A percentile compares a stretch with the other conserved stretches of the same genome.
Conservation (phyloP, 2,329 filamentous ascomycete genomes). For the Monilinia fructicola region DNA sequence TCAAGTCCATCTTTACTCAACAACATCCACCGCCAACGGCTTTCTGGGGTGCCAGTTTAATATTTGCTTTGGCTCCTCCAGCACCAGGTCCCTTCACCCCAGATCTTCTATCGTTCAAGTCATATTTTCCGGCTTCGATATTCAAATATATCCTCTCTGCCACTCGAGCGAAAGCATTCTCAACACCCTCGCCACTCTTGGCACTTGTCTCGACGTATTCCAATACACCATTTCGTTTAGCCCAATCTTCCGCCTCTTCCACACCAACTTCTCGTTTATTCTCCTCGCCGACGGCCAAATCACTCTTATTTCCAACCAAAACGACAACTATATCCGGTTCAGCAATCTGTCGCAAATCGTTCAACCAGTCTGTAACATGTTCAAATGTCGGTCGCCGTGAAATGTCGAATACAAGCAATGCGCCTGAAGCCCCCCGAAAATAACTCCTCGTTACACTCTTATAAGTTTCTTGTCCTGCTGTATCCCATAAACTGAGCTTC, state of each 20-base stretch:
- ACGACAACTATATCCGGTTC: slow-evolving; percentile 95
- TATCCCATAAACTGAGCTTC: slow-evolving; percentile 95
- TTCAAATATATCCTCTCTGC: slow-evolving; percentile 96
- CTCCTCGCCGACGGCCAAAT: slow-evolving; percentile 60
- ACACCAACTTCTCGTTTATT: slow-evolving; percentile 77
- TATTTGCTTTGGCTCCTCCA: slow-evolving; percentile 45
- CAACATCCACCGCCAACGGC: slow-evolving; percentile 36
- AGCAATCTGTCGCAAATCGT: slow-evolving; percentile 90
- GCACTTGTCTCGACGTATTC: slow-evolving; percentile 96
- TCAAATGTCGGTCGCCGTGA: slow-evolving; percentile 80
- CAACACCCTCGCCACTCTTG: slow-evolving; percentile 92
- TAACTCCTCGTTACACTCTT: slow-evolving; percentile 90
- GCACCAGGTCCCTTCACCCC: slow-evolving; percentile 77
- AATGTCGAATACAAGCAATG: slow-evolving; percentile 92
- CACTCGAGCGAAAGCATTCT: slow-evolving; percentile 88
- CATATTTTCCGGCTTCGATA: slow-evolving; percentile 86
- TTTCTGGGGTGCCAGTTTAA: slow-evolving; percentile 45
- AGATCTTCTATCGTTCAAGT: slow-evolving; percentile 87
- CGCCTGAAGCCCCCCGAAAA: slow-evolving; percentile 66
- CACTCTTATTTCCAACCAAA: slow-evolving; percentile 91
- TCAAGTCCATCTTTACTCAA: slow-evolving; percentile 15
- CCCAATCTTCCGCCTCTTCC: slow-evolving; percentile 89
- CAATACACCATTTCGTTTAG: slow-evolving; percentile 77
- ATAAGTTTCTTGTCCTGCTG: slow-evolving; percentile 95
- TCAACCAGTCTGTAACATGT: slow-evolving; percentile 89